Base-by-base conservation (phyloP, 768 basidiomycete genomes). In the Pleurotus giganteus region DNA sequence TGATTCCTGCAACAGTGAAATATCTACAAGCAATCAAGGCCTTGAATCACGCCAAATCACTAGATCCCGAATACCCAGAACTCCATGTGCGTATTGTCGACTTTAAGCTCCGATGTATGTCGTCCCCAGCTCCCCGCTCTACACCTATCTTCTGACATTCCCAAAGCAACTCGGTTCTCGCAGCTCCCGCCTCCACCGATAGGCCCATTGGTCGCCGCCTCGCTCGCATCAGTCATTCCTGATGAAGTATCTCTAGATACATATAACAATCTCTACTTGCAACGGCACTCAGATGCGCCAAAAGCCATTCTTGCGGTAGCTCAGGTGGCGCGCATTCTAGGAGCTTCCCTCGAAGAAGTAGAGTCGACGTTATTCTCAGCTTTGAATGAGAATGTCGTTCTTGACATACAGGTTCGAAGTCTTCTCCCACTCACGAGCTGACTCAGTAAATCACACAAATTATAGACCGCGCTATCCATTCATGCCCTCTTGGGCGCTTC, bases 181-280 rank as follows among this genome's bases (percentile, higher is more conserved):
- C 70, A 83, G 63, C 58, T 70, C 52, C 68, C 74, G 0, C 69
- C 82, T 6, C 71, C 72, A 4, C 73, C 79, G 1, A 72, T 85
- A 13, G 79, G 78, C 5, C 63, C 79, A 0, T 66, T 84, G 7
- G 71, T 91, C 49, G 66, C 74, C 0, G 74, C 79, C 17, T 63
- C 77, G 0, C 58, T 88, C 13, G 51, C 74, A 1, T 68, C 74
- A 39, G 62, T 92, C 39, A 67, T 92, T 4, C 83, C 90, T 0
- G 72, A 71, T 1, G 79, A 80, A 24, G 58, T 85, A 1, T 77
- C 85, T 0, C 62, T 84, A n/a, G 84, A 88, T 37, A 78, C 77
- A 0, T 88, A 79, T 72, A 94, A 90, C 63, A 80, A 84, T 15
- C 82, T 89, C 57, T 93, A 86, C 66, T 77, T 93, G 11, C 89